Evolutionary conservation across 768 basidiomycete species (phyloP), one percentile per base, ranked within the genome.

Genomic region (Suillus decipiens): DNA sequence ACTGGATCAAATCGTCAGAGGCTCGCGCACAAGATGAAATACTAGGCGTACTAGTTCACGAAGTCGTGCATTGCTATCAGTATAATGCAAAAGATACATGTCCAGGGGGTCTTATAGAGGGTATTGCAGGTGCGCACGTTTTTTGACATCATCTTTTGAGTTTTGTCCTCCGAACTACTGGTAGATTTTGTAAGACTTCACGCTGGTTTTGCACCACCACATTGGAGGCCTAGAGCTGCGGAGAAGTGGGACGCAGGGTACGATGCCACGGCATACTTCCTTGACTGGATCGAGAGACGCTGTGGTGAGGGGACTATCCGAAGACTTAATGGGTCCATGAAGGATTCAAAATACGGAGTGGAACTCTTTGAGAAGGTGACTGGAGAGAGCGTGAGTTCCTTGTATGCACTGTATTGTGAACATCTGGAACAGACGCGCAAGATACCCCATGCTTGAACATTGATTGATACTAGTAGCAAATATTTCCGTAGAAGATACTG

Each of bases 1-100:
- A 87, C 55, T 84, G 92, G 74, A 81, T 93, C 73, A 75, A 75
- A 58, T 76, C 79, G 59, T 75, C 73, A 39, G 70, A 70, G 15
- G 61, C 76, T 62, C 77, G 80, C 45, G 79, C 84, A 60, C 70
- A 75, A 34, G 81, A 88, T 54, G 91, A 93, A 75, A 87, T 92
- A 56, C 66, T 77, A 47, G 92, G 91, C 5, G 89, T 92, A 3
- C 78, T 93, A 3, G 77, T 82, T 41, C 91, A 90, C 71, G 90
- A 93, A 75, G 81, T 89, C 70, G 90, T 91, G 7, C 92, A 93
- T 66, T 92, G 89, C 69, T 93, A 81, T 71, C 92, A 93, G 70
- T 84, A 86, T 73, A 81, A 90, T 67, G 89, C 81, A 1, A 70
- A 76, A 28, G 86, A 79, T 31, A 83, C 81, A 48, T 87, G 84